phyloP scores from a whole-genome alignment of 108 stramenopile species.

The Asterionellopsis glacialis region DNA sequence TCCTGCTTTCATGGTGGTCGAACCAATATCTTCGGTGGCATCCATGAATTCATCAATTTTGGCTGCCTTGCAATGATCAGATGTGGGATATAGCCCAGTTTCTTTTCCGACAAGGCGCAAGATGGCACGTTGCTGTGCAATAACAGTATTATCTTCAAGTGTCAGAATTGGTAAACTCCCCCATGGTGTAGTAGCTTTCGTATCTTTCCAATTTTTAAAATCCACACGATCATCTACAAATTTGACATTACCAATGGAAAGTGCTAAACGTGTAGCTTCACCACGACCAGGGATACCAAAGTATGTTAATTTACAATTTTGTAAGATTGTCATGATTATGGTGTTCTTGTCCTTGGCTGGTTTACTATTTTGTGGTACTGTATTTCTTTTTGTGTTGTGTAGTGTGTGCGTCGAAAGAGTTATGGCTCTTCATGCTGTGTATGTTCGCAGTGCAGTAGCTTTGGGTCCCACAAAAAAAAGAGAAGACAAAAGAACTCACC shows the following conservation, averaged over 20 bases:
- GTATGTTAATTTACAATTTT: slow-evolving; percentile 45
- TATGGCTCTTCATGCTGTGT: no score
- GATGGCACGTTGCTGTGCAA: slow-evolving; percentile 7
- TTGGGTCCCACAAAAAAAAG: no score
- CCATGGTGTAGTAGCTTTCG: slow-evolving; percentile 59
- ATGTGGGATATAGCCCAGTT: slow-evolving; percentile 1
- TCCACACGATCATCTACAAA: slow-evolving; percentile 49
- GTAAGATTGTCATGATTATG: neutral
- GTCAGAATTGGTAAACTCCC: slow-evolving; percentile 61
- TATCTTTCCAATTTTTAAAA: slow-evolving; percentile 46
- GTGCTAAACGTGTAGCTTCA: slow-evolving; percentile 38
- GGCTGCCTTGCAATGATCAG: neutral
- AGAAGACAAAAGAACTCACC: no score
- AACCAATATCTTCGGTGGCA: slow-evolving; percentile 7
- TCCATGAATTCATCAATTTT: slow-evolving; percentile 16
- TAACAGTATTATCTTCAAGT: neutral
- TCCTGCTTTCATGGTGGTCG: slow-evolving; percentile 5
- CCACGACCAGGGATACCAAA: slow-evolving; percentile 65
- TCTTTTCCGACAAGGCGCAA: slow-evolving; percentile 12
- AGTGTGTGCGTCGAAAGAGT: no score
- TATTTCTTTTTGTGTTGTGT: no score
- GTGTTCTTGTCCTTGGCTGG: no score
- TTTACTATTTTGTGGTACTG: no score
- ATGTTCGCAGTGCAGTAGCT: no score
- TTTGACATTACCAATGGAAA: neutral